Evolutionary conservation across 148 eudicot species (phyloP), one percentile per base, ranked within the genome.

Genomic region (Talinum fruticosum): DNA sequence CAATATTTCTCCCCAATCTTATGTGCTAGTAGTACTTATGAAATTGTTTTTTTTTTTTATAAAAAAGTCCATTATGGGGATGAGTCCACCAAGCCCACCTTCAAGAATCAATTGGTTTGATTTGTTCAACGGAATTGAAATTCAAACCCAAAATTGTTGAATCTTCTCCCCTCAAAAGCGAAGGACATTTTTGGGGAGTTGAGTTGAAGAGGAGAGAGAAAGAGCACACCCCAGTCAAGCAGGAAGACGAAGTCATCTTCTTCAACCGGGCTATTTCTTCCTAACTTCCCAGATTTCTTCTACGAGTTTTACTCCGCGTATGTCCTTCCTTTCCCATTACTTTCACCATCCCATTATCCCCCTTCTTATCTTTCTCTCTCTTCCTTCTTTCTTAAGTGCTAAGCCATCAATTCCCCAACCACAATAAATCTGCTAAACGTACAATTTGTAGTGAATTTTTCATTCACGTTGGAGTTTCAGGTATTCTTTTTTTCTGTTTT

Each of bases 201-300:
- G 30, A 51, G 66, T 8, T n/a, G 65, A 24, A 59, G 65, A 26
- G 18, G 19, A 26, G 32, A 44, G 51, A n/a, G 32, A 69, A 6
- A 69, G 44, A 41, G 5, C 26, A 14, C n/a, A n/a, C 26, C 64
- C 64, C 6, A 57, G 64, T 57, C 64, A 23, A 62, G 33, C 10
- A 62, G 66, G 6, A 62, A 62, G 33, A 62, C 26, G 33, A 26
- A 26, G 36, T 15, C 0, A 38, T 68, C 32, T 41, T 26, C 0
- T 53, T 34, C 37, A 49, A 73, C 29, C 19, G 37, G 37, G 65
- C 75, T 29, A 49, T 51, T 73, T 51, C 66, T 74, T 34, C 76
- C 19, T 7, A 2, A 35, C 38, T 73, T 73, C 38, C 66, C 35
- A n/a, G 23, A 18, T 34, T 33, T 29, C 23, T 24, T 36, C 29